A percentile compares a stretch with the other conserved stretches of the same genome.
phyloP scores from a whole-genome alignment of 108 stramenopile genomes.

The Skeletonema menzelii region DNA sequence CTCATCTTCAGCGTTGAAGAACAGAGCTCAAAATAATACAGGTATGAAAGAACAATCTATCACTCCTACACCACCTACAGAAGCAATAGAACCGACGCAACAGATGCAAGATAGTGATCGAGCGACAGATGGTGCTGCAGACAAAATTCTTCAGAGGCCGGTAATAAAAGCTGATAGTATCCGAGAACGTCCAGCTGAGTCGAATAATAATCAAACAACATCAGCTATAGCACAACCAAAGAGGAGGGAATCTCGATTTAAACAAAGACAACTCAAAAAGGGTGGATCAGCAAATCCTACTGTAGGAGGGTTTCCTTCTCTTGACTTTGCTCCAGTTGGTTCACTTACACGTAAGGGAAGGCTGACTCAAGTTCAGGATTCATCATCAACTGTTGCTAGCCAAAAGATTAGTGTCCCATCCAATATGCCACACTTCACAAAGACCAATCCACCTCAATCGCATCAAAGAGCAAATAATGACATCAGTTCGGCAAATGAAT shows the following conservation, averaged over 20 bases:
- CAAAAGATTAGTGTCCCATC: not conserved
- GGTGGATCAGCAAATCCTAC: constrained; percentile 16
- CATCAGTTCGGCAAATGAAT: constrained; percentile 40
- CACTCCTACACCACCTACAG: constrained; percentile 1
- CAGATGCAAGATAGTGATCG: not conserved
- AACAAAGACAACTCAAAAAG: constrained; percentile 32
- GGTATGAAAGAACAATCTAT: not conserved
- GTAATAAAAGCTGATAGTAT: constrained; percentile 41
- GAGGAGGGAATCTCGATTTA: constrained; percentile 40
- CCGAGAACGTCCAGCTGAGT: constrained; percentile 33
- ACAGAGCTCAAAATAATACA: not conserved
- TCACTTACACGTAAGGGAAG: constrained; percentile 41
- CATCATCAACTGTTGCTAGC: not conserved
- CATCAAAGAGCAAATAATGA: constrained; percentile 10
- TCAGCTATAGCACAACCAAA: constrained; percentile 5
- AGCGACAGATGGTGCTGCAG: not conserved
- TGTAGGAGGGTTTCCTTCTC: constrained; percentile 45
- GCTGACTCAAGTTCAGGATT: not conserved
- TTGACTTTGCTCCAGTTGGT: constrained; percentile 46
- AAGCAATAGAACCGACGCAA: not conserved
- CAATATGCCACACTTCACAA: not conserved
- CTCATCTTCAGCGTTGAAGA: constrained; percentile 19
- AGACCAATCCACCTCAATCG: not conserved
- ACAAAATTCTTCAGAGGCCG: constrained; percentile 8
- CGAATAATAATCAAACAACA: not conserved